Evolutionary conservation across 371 early-diverging fungal species (phyloP).

Genomic region (Blakeslea trispora): DNA sequence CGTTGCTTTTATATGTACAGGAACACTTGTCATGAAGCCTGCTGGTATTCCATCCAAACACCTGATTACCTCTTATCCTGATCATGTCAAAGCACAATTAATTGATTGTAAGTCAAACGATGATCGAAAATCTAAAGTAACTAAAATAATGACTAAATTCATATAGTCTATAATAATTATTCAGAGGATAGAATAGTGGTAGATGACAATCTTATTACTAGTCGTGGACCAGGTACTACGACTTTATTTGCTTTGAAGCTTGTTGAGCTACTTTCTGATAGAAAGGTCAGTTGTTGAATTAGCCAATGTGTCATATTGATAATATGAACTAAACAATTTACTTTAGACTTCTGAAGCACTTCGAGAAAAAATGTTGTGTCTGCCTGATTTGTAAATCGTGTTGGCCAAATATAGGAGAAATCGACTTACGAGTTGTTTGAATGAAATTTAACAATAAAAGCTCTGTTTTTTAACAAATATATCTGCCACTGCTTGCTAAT

Average conservation of each 20-base stretch:
- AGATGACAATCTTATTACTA: conserved; percentile 78
- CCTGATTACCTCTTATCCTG: conserved; percentile 78
- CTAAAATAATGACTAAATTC: too few species aligned
- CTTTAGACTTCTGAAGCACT: conserved; percentile 30
- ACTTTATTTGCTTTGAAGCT: conserved; percentile 84
- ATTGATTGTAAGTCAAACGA: conserved; percentile 36
- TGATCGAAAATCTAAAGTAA: not conserved
- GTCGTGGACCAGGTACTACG: conserved; percentile 88
- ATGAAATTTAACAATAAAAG: too few species aligned
- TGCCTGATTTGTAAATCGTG: too few species aligned
- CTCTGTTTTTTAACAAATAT: too few species aligned
- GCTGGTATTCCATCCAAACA: conserved; percentile 57
- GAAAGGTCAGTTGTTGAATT: conserved; percentile 36
- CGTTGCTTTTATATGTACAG: conserved; percentile 86
- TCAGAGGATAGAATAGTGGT: conserved; percentile 78
- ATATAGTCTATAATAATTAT: conserved; percentile 55
- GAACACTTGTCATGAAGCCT: conserved; percentile 62
- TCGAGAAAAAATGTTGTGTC: conserved; percentile 35
- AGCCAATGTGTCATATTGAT: not conserved
- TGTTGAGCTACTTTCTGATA: conserved; percentile 66
- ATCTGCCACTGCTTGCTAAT: too few species aligned
- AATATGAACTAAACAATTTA: not conserved
- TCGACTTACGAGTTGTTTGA: too few species aligned
- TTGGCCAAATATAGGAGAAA: too few species aligned
- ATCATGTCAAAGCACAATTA: conserved; percentile 63